Evolutionary conservation across 495 filamentous ascomycete genomes (phyloP).

Genomic region (Astrothelium macrocarpum): DNA sequence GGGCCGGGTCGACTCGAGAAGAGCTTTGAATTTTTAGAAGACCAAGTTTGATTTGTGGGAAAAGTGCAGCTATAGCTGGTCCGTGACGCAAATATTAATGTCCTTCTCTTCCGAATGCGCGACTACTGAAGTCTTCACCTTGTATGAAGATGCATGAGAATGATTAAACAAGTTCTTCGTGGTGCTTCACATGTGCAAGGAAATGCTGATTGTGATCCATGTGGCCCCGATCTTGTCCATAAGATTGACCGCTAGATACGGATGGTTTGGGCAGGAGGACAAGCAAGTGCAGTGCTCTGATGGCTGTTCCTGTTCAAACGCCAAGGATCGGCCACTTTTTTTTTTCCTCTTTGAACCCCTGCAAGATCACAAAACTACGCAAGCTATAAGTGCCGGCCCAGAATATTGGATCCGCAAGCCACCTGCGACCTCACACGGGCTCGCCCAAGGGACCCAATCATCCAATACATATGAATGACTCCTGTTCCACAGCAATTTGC

Average conservation of each 20-base stretch:
- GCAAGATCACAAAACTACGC: background rate
- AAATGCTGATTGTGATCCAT: background rate
- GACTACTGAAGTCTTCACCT: background rate
- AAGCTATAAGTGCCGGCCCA: background rate
- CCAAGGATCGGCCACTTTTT: background rate
- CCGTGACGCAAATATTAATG: background rate
- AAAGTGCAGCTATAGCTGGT: background rate
- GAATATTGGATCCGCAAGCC: background rate
- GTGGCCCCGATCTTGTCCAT: background rate
- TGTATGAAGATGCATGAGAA: background rate
- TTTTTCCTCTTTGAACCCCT: background rate
- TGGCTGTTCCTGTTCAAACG: background rate
- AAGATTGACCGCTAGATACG: background rate
- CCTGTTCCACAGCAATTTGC: background rate
- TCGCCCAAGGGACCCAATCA: background rate
- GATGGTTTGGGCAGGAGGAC: background rate
- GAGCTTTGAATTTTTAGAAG: background rate
- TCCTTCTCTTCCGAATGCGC: background rate
- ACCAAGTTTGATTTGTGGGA: background rate
- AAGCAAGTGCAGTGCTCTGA: background rate
- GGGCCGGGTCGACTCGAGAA: background rate
- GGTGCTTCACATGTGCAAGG: background rate
- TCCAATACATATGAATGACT: background rate
- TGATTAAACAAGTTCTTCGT: background rate
- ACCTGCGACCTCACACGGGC: background rate